phyloP scores from a whole-genome alignment of 495 filamentous ascomycete species.

The Hypoxylon rickii region DNA sequence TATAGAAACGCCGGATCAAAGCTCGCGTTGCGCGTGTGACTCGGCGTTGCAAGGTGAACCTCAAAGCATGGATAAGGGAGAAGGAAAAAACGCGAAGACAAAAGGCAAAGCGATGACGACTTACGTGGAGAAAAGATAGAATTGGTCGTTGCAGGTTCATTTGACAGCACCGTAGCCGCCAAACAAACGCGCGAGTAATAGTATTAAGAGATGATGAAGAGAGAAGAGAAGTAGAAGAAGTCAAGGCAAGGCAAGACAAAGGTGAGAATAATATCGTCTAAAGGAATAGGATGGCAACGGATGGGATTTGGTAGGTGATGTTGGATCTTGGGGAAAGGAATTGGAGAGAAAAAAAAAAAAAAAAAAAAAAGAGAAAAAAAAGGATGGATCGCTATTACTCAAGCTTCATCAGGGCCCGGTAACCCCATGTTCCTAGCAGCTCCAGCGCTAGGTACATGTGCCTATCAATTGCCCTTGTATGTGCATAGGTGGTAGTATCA shows the following conservation, averaged over 20 bases:
- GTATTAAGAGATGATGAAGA: constrained; percentile 25
- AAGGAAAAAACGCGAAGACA: background rate
- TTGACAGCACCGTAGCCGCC: constrained; percentile 66
- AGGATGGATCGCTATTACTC: constrained; percentile 12
- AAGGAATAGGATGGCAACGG: constrained; percentile 17
- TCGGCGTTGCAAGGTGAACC: no score
- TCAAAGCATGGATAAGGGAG: no score
- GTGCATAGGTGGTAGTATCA: no score
- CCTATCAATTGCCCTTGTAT: no score
- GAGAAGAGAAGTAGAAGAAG: constrained; percentile 8
- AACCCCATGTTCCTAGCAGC: no score
- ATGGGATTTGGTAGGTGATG: constrained; percentile 26
- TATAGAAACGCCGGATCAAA: no score
- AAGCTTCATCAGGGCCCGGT: background rate
- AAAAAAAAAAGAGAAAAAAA: constrained; percentile 9
- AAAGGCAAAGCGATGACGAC: constrained; percentile 31
- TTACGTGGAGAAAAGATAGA: constrained; percentile 51
- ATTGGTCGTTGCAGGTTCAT: constrained; percentile 67
- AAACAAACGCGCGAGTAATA: constrained; percentile 64
- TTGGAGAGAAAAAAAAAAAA: constrained; percentile 6
- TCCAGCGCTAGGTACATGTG: no score
- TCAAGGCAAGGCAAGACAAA: background rate
- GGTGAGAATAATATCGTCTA: constrained; percentile 15
- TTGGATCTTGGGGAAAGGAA: constrained; percentile 12
- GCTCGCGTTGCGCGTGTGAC: background rate